phyloP scores from a whole-genome alignment of 1,284 basidiomycete species.

The Cryptococcus sp. region DNA sequence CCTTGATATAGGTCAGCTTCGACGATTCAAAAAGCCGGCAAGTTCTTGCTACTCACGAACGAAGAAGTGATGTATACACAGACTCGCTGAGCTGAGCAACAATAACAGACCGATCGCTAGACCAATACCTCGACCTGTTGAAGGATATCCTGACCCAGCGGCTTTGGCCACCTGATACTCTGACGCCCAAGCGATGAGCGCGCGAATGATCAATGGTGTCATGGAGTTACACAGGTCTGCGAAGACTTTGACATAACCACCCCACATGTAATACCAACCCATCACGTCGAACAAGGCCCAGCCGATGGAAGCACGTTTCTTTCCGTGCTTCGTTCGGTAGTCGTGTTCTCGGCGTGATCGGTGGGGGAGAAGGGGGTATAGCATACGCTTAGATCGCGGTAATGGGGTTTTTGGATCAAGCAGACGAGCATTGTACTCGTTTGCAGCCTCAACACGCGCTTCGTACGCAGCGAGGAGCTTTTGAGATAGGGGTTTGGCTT shows the following conservation, averaged over 20 bases:
- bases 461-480: conserved; percentile 69
- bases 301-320: conserved; percentile 67
- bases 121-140: conserved; percentile 72
- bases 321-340: conserved; percentile 59
- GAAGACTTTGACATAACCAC: conserved; percentile 72
- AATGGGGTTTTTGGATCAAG: conserved; percentile 44
- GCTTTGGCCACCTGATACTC: conserved; percentile 62
- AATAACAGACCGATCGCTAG: conserved; percentile 69
- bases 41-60: conserved; percentile 28
- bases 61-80: conserved; percentile 74
- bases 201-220: conserved; percentile 75
- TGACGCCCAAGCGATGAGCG: conserved; percentile 73
- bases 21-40: conserved; percentile 5
- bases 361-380: conserved; percentile 34
- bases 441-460: conserved; percentile 61
- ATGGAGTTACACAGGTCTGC: conserved; percentile 72
- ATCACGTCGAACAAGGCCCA: conserved; percentile 79
- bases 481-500: conserved; percentile 64
- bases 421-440: conserved; percentile 69
- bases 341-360: conserved; percentile 40
- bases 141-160: conserved; percentile 54
- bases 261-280: conserved; percentile 78
- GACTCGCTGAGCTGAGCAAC: conserved; percentile 68
- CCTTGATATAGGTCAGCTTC: conserved; percentile 43
- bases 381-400: conserved; percentile 32